Base-by-base conservation (phyloP, 768 basidiomycete species). In the Scleroderma bovista region DNA sequence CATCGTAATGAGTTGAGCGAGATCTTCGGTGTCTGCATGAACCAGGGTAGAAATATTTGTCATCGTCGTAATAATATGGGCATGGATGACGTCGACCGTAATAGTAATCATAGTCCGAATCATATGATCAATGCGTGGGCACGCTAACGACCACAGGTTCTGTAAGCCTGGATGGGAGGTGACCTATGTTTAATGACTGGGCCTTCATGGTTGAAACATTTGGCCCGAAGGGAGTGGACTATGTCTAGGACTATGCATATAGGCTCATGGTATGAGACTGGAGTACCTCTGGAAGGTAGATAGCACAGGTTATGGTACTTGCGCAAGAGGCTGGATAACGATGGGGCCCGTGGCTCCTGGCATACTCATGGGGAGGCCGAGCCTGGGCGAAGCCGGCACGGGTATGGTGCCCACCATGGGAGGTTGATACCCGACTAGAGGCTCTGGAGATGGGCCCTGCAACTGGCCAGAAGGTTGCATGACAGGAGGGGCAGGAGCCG, bases 111-210 rank as follows among this genome's bases (percentile, higher is more conserved):
- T 23, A 48, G 63, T 20, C 39, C 29, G 17, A 42, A 51, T 48
- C 31, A 32, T 42, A 50, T 38, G 59, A 50, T 54, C 53, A 16
- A 26, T 51, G 24, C 31, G 54, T 36, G 9, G 53, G 54, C 39
- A 49, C 36, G 19, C 31, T 51, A 5, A 48, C 23, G 17, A 53
- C 43, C 31, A 47, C 13, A n/a, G 46, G 56, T 19, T 47, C 49
- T 12, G 53, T 55, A 62, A 19, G 53, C 61, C 22, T 59, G 59
- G 41, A 62, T 60, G 38, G 61, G 54, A 37, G 60, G 71, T 15
- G 63, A 59, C 42, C 53, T 57, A 23, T 13, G 57, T n/a, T 7
- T 3, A 16, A 45, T 6, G 12, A 33, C 17, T 20, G 31, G 31
- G 1, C 1, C 17, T 11, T 17, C n/a, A n/a, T n/a, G n/a, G 44